A percentile compares a stretch with the other conserved stretches of the same genome.
phyloP scores from a whole-genome alignment of 345 rosid genomes.

The Melaleuca quinquenervia region DNA sequence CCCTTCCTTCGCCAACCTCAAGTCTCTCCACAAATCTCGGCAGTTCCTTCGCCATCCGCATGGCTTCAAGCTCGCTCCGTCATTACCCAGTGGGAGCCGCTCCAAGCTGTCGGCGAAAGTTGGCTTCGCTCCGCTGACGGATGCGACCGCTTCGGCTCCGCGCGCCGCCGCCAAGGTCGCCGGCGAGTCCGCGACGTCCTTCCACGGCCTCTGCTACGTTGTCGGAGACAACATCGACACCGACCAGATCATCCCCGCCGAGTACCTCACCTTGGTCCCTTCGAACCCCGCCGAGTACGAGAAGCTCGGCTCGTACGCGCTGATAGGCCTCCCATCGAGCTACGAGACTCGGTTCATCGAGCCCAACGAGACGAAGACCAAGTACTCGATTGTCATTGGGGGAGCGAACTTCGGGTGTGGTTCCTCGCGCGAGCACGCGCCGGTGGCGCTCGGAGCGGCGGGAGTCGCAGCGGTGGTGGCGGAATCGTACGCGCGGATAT shows the following conservation, averaged over 20 bases:
- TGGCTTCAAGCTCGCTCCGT: not conserved
- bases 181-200: constrained; percentile 7
- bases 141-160: not conserved
- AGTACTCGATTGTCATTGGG: constrained; percentile 56
- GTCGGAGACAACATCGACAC: constrained; percentile 95
- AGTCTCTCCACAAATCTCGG: not conserved
- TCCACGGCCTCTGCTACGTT: constrained; percentile 89
- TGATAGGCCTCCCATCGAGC: constrained; percentile 62
- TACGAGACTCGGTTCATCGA: constrained; percentile 60
- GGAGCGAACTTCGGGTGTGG: constrained; percentile 97
- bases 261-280: constrained; percentile 78
- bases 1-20: not conserved
- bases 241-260: constrained; percentile 92
- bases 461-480: constrained; percentile 78
- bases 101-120: not conserved
- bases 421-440: constrained; percentile 93
- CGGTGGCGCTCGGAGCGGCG: constrained; percentile 86
- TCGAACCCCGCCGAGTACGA: constrained; percentile 77
- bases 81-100: not conserved
- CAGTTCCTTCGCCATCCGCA: not conserved
- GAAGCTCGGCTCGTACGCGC: constrained; percentile 78
- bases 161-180: constrained; percentile 1
- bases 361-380: constrained; percentile 42
- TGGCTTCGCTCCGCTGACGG: not conserved
- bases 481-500: constrained; percentile 80